Base-by-base conservation (phyloP, 306 rosid species). In the Cicer arietinum region DNA sequence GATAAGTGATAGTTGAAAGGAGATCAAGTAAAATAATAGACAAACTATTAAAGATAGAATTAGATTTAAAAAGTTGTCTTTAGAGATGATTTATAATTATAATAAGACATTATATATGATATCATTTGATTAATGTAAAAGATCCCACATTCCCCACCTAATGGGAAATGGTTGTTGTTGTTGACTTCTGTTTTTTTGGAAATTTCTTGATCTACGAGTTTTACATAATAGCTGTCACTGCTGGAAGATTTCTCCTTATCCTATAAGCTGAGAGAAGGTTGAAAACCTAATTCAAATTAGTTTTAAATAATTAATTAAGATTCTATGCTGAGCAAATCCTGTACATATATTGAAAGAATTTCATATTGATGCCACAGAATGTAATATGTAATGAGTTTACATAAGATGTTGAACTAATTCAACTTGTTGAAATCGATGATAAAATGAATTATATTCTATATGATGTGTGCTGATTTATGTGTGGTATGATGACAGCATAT, bases 401-500 rank as follows among this genome's bases (percentile, higher is more conserved):
- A 20, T 67, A 7, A 18, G 22, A 45, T n/a, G 60, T 68, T 47
- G 22, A 47, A 42, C 51, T 65, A 43, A 41, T 42, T 65, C 40
- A 43, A 16, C 37, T 45, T 11, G 39, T 50, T 37, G 59, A 30
- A 68, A 47, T 47, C 39, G 58, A 25, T 25, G 11, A 47, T 13
- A 8, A 18, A 3, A 56, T 46, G 37, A 30, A 30, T 30, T 30
- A 30, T 30, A 30, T 30, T 30, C 3, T 30, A 30, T 30, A 30
- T 30, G 37, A 30, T 7, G 12, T 35, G 1, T 77, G 76, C 58
- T 85, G 51, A 65, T 61, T 9, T 74, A 43, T 69, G 75, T 69
- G 70, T 80, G 37, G 37, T 4, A 30, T 30, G 37, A 30, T 30
- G 56, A 56, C 94, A 94, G 98, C 5, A 87, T 94, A 76, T 80